Conservation (phyloP, 1,284 basidiomycete genomes). For the Leccinum olivaceoglutinosum region DNA sequence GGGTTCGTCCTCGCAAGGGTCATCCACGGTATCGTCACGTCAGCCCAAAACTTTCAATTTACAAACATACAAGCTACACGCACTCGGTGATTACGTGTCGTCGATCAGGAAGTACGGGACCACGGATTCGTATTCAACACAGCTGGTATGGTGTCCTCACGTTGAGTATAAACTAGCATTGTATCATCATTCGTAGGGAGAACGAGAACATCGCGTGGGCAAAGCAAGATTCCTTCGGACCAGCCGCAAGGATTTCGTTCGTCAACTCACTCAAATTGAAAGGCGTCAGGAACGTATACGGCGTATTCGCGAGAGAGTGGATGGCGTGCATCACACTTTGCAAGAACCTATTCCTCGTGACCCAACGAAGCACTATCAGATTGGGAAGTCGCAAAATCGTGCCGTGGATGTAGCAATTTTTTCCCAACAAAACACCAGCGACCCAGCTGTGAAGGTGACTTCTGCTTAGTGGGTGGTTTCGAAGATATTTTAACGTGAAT, state of each 20-base stretch:
- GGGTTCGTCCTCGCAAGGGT: background rate
- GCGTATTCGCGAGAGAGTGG: background rate
- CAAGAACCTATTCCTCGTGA: background rate
- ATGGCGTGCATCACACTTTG: background rate
- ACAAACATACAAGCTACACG: slow-evolving; percentile 22
- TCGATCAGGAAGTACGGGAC: slow-evolving; percentile 16
- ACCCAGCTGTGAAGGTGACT: slow-evolving; percentile 1
- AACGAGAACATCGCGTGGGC: slow-evolving; percentile 4
- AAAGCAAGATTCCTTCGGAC: slow-evolving; percentile 3
- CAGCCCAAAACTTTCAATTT: slow-evolving; percentile 18
- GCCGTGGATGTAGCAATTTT: background rate
- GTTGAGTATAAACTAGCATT: background rate
- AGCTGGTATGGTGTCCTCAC: slow-evolving; percentile 3
- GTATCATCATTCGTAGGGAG: slow-evolving; percentile 5
- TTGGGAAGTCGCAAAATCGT: background rate
- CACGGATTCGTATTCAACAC: slow-evolving; percentile 11
- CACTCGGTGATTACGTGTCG: slow-evolving; percentile 16
- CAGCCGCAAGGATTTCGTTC: background rate
- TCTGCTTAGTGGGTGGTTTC: background rate
- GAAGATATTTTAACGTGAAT: background rate
- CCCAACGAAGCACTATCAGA: background rate
- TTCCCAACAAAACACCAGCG: background rate
- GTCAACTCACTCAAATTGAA: slow-evolving; percentile 4
- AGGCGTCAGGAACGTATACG: background rate
- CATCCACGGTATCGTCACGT: background rate